Base-by-base conservation (phyloP, 2,329 filamentous ascomycete genomes). In the Fusarium cyanostomum region DNA sequence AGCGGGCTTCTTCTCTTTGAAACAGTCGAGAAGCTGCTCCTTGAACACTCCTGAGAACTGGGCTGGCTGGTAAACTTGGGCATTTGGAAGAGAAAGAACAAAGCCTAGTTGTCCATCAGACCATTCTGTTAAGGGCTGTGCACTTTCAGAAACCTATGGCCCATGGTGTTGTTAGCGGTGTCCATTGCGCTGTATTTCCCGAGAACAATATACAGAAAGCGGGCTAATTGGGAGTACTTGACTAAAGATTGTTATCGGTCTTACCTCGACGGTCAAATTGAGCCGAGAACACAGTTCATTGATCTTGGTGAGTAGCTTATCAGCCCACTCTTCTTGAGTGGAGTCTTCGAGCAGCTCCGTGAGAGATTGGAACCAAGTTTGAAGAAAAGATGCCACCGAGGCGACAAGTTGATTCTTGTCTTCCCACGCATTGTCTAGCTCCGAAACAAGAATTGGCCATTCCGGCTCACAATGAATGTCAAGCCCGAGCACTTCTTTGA, bases 401-500 rank as follows among this genome's bases (percentile, higher is more conserved):
- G 38, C 27, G 9, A 80, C 75, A 11, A 84, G 73, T 28, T 74
- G 71, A 4, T 62, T 66, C 51, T 77, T 78, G 58, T 84, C 80
- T 1, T 74, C 61, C 65, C 80, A 82, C 41, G 71, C 66, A 4
- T 48, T 51, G 27, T 76, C 75, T 2, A 81, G 71, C 12, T 75
- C 75, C 11, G 73, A 70, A 42, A 79, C 65, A 12, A 83, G 71
- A 41, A 79, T 75, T 7, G 69, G 66, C 79, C 81, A 83, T 66
- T 82, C 77, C 1, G 80, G 80, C 7, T 79, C 73, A 33, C 78
- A 69, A 18, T 64, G 62, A 15, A 82, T 70, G 0, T 75, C 56
- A 27, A 79, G 75, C 1, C 82, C 82, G 12, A 84, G 69, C 7
- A 74, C 53, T 1, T 72, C 62, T 15, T 71, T 64, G 13, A 81